Evolutionary conservation across 2,329 filamentous ascomycete species (phyloP), one percentile per base, ranked within the genome.

Genomic region (Cadophora malorum): DNA sequence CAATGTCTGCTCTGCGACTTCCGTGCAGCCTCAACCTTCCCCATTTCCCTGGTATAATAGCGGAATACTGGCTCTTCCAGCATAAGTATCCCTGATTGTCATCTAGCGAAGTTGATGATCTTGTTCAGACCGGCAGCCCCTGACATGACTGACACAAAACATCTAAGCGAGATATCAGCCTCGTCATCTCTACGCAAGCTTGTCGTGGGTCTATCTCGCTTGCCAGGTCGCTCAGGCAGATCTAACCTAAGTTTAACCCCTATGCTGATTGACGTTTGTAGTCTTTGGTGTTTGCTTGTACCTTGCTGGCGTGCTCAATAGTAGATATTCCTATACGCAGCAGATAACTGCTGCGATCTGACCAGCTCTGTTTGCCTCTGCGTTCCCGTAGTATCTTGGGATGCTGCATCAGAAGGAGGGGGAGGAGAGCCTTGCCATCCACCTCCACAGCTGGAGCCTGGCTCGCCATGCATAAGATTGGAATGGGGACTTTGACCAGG

Each of bases 271-370:
- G 8, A 38, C 35, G 8, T 10, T 38, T 38, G 35, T 10, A 38
- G 9, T 10, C 35, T 38, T 10, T 38, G 8, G 35, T 38, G 14
- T 10, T 38, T 38, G 14, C 35, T 28, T 28, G 28, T 7, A 38
- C 9, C 35, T 14, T 38, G 9, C 41, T 28, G 28, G 41, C 16
- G 4, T 23, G 8, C 21, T 60, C 47, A 65, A 41, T 65, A 65
- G 8, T 65, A 65, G 14, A 59, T 60, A 38, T 65, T 55, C 41
- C 28, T 60, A 8, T 53, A 58, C 14, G 63, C 45, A 14, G 38
- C 23, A n/a, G 63, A 47, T 16, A 65, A 41, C 33, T 65, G 53
- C 31, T 65, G 53, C 12, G 63, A 65, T 31, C 47, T 59, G 0
- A 56, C 31, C 12, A 65, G 23, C 41, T 53, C 47, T 2, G 21